Base-by-base conservation (phyloP, 345 rosid species). In the Moricandia arvensis region DNA sequence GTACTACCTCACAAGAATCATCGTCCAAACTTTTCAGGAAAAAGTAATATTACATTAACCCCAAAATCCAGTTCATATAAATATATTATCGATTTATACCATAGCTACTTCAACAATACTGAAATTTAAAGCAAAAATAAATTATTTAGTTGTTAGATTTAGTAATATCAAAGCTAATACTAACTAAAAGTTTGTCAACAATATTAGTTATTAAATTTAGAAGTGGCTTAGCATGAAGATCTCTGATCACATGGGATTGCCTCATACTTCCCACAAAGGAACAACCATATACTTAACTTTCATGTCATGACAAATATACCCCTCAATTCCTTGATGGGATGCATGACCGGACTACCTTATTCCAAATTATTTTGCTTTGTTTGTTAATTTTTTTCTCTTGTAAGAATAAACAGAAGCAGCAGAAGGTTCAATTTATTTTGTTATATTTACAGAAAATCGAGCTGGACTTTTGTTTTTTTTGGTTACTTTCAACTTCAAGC, bases 181-280 rank as follows among this genome's bases (percentile, higher is more conserved):
- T 31, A 27, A 45, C 4, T 2, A 41, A 7, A 5, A 47, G 5
- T 4, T 15, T 47, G 8, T 26, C 31, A 55, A 45, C 17, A 5
- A 10, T 55, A 55, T 18, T 4, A 24, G 47, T 66, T 43, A 63
- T 37, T 78, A 63, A 58, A 67, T 66, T 51, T 66, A 57, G 77
- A 66, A 72, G 16, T 58, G 69, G 68, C 7, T 59, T 72, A 72
- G 57, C 68, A 34, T 61, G 74, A 51, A 72, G 66, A 53, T 54
- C 66, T 61, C 43, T 17, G 33, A 73, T 63, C 82, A 79, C 78
- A 79, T 79, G 82, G 71, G 70, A 79, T 79, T 68, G 81, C 78
- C 54, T 67, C 60, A 68, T 67, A 68, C 74, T 72, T 73, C 65
- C 77, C 78, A 63, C 82, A 68, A 73, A 73, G 71, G 51, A 68